Evolutionary conservation across 495 filamentous ascomycete genomes (phyloP).

Genomic region (Penicillium psychrofluorescens): DNA sequence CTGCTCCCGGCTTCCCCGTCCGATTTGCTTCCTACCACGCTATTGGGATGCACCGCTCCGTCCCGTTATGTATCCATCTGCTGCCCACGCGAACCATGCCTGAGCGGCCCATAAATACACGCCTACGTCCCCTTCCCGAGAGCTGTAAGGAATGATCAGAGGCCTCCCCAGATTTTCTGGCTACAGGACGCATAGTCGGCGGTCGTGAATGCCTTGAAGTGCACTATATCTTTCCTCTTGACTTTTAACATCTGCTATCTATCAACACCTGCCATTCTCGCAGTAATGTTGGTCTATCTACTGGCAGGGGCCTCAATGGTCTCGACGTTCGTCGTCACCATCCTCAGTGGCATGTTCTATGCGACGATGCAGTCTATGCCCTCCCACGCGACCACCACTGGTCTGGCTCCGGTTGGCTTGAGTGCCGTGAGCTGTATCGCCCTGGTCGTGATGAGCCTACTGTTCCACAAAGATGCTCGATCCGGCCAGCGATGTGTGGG

Average conservation of each 20-base stretch:
- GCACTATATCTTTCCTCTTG: not conserved
- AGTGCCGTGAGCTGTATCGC: conserved; percentile 21
- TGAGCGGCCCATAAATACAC: conserved; percentile 7
- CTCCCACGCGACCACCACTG: conserved; percentile 10
- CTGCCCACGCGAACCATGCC: conserved; percentile 5
- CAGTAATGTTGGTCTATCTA: conserved; percentile 12
- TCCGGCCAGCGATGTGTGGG: conserved; percentile 6
- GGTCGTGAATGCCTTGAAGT: conserved; percentile 4
- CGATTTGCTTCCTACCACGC: conserved; percentile 16
- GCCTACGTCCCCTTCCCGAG: not conserved
- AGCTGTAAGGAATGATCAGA: not conserved
- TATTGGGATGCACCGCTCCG: conserved; percentile 11
- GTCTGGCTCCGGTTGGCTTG: conserved; percentile 19
- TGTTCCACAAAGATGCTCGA: conserved; percentile 18
- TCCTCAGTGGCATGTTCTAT: conserved; percentile 30
- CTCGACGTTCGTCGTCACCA: conserved; percentile 19
- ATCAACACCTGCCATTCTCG: conserved; percentile 10
- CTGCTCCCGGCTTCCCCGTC: conserved; percentile 3
- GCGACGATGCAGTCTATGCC: conserved; percentile 13
- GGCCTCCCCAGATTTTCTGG: not conserved
- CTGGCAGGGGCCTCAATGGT: conserved; percentile 21
- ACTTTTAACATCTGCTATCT: not conserved
- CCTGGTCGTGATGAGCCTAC: conserved; percentile 17
- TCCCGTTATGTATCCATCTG: conserved; percentile 6
- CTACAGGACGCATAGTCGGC: conserved; percentile 6